phyloP scores from a whole-genome alignment of 495 filamentous ascomycete species.

The Hypoxylon cercidicola region DNA sequence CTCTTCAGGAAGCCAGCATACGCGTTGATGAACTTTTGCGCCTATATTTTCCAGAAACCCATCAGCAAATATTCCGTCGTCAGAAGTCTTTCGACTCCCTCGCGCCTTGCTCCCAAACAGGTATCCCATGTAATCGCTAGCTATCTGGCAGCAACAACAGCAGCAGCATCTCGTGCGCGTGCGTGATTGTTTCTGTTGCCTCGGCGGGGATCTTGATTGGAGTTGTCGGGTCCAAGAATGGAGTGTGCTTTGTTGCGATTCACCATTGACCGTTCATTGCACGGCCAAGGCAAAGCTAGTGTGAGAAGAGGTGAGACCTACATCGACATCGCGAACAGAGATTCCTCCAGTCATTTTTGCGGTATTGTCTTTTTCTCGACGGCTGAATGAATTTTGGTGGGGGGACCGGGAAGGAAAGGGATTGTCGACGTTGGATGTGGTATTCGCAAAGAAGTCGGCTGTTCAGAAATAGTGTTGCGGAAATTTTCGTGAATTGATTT shows the following conservation, averaged over 20 bases:
- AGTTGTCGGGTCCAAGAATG: constrained; percentile 8
- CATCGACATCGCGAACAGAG: constrained; percentile 87
- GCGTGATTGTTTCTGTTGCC: constrained; percentile 8
- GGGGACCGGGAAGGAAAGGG: not conserved
- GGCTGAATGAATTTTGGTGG: too few species aligned
- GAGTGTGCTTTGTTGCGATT: not conserved
- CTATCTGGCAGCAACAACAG: not conserved
- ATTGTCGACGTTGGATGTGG: not conserved
- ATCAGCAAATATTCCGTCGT: constrained; percentile 69
- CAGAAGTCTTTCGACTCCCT: constrained; percentile 69
- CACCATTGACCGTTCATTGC: constrained; percentile 10
- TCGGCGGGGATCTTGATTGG: constrained; percentile 21
- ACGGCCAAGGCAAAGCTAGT: constrained; percentile 6
- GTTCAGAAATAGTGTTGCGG: not conserved
- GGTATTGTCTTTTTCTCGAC: constrained; percentile 48
- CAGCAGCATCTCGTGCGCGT: not conserved
- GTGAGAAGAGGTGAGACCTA: constrained; percentile 35
- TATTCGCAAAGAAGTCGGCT: not conserved
- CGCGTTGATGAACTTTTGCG: constrained; percentile 93
- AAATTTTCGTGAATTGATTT: constrained; percentile 1
- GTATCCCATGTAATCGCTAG: constrained; percentile 19
- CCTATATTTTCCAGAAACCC: constrained; percentile 59
- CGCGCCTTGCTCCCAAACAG: constrained; percentile 59
- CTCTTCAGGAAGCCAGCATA: constrained; percentile 98
- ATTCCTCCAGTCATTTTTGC: constrained; percentile 80